Evolutionary conservation across 2,329 filamentous ascomycete genomes (phyloP).

Genomic region (Raffaelea albimanens): DNA sequence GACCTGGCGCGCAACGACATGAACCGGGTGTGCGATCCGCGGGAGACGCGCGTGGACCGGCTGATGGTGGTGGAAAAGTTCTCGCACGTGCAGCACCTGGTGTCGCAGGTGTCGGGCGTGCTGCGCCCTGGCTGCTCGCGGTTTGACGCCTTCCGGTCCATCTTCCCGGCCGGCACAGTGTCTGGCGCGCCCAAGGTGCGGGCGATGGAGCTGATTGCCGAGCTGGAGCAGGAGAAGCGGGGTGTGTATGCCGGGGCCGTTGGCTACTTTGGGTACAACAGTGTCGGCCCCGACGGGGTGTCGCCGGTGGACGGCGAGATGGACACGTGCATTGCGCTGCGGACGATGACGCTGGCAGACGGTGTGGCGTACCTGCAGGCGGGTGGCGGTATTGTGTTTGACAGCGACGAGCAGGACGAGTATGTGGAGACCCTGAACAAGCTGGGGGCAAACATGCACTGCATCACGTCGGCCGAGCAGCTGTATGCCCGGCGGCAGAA

Average conservation of each 20-base stretch:
- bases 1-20: conserved; percentile 94
- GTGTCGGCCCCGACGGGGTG: conserved; percentile 51
- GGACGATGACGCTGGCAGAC: conserved; percentile 92
- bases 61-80: conserved; percentile 93
- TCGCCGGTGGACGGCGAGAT: conserved; percentile 68
- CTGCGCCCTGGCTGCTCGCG: conserved; percentile 73
- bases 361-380: conserved; percentile 84
- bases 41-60: conserved; percentile 81
- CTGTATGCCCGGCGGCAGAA: conserved; percentile 32
- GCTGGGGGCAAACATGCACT: conserved; percentile 78
- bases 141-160: conserved; percentile 91
- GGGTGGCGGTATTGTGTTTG: conserved; percentile 88
- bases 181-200: conserved; percentile 91
- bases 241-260: conserved; percentile 94
- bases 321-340: conserved; percentile 73
- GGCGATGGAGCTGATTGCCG: conserved; percentile 94
- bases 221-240: conserved; percentile 87
- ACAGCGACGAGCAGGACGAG: conserved; percentile 83
- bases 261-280: conserved; percentile 88
- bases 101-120: conserved; percentile 91
- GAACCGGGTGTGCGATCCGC: conserved; percentile 87
- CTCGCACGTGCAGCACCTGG: conserved; percentile 93
- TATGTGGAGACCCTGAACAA: conserved; percentile 97
- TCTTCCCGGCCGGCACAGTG: conserved; percentile 94
- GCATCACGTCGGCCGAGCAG: conserved; percentile 76